Evolutionary conservation across 257 asterid species (phyloP).

Genomic region (Scutellaria barbata): DNA sequence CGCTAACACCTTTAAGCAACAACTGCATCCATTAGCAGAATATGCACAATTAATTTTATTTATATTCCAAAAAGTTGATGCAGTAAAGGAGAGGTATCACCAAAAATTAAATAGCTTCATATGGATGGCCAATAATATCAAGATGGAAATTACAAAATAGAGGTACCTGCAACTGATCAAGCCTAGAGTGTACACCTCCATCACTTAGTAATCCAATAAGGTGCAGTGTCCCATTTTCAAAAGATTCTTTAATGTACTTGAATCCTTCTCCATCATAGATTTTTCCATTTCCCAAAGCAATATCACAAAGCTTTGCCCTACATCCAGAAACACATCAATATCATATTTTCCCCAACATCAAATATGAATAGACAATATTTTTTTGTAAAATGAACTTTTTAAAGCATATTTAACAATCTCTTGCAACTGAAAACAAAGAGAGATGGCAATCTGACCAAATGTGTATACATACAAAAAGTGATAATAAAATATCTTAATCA

Average conservation of each 20-base stretch:
- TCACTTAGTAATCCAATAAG: slow-evolving; percentile 86
- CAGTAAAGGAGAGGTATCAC: not conserved
- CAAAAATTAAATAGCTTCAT: not conserved
- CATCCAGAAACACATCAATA: not conserved
- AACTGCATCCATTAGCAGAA: slow-evolving; percentile 51
- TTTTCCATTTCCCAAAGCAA: slow-evolving; percentile 83
- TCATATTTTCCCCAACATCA: not conserved
- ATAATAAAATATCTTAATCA: not conserved
- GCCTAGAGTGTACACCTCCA: slow-evolving; percentile 96
- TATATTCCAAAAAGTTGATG: not conserved
- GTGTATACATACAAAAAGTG: not conserved
- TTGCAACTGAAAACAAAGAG: not conserved
- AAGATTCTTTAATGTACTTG: slow-evolving; percentile 67
- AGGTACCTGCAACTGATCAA: slow-evolving; percentile 84
- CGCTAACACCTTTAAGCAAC: slow-evolving; percentile 82
- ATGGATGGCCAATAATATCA: not conserved
- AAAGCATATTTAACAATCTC: not conserved
- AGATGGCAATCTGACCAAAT: not conserved
- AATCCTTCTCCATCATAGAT: slow-evolving; percentile 83
- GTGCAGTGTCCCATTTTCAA: slow-evolving; percentile 73
- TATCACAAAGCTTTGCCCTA: slow-evolving; percentile 91
- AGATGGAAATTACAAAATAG: not conserved
- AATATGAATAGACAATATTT: not conserved
- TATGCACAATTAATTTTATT: slow-evolving; percentile 14
- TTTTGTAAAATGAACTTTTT: not conserved